phyloP scores from a whole-genome alignment of 1,284 basidiomycete genomes.

The Wallemia mellicola region DNA sequence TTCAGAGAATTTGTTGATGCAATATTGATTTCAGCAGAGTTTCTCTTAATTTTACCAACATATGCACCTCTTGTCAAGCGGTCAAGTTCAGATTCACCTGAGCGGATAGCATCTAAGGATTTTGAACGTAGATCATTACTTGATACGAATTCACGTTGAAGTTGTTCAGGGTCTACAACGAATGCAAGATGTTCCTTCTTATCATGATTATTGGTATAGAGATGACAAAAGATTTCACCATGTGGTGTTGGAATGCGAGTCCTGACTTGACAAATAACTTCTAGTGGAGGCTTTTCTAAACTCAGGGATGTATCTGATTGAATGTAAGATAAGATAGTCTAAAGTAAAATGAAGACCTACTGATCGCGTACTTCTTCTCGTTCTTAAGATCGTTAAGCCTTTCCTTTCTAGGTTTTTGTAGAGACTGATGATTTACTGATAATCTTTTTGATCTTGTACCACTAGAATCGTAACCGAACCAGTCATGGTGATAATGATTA shows the following conservation, averaged over 20 bases:
- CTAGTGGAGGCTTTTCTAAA: slow-evolving; percentile 5
- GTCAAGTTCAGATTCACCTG: slow-evolving; percentile 72
- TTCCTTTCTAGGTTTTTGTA: slow-evolving; percentile 34
- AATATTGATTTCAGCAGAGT: neutral
- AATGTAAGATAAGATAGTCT: too few relatives aligned
- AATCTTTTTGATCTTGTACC: slow-evolving; percentile 9
- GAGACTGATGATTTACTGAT: slow-evolving; percentile 25
- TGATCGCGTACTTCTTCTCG: slow-evolving; percentile 1
- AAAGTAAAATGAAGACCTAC: too few relatives aligned
- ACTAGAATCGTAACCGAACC: slow-evolving; percentile 28
- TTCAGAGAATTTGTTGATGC: neutral
- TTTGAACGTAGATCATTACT: slow-evolving; percentile 34
- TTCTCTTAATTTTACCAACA: slow-evolving; percentile 32
- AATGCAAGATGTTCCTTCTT: slow-evolving; percentile 89
- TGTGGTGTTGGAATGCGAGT: slow-evolving; percentile 91
- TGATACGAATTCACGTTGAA: slow-evolving; percentile 20
- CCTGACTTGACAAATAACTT: slow-evolving; percentile 74
- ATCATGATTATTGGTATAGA: slow-evolving; percentile 67
- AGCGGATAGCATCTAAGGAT: slow-evolving; percentile 44
- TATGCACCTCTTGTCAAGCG: slow-evolving; percentile 82
- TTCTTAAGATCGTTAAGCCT: slow-evolving; percentile 17
- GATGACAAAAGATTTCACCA: slow-evolving; percentile 69
- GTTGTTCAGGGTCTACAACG: slow-evolving; percentile 67
- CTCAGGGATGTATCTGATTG: slow-evolving; percentile 3
- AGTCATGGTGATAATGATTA: slow-evolving; percentile 42